Evolutionary conservation across 2,329 filamentous ascomycete species (phyloP).

Genomic region (Epichloe baconii): DNA sequence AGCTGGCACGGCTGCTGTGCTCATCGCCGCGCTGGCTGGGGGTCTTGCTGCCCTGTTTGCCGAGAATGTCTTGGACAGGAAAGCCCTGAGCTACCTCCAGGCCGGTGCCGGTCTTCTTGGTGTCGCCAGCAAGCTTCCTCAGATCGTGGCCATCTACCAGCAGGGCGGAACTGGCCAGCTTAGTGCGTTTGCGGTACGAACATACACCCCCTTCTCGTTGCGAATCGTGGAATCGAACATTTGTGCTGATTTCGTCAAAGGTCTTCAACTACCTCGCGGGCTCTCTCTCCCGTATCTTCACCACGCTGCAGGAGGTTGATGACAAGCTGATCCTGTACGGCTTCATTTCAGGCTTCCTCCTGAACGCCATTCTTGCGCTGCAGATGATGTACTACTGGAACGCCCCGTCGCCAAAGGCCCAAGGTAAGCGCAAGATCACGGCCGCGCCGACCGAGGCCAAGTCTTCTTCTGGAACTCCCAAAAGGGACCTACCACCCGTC

Average conservation of each 20-base stretch:
- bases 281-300: slow-evolving; percentile 90
- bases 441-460: slow-evolving; percentile 15
- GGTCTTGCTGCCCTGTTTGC: slow-evolving; percentile 59
- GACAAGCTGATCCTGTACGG: slow-evolving; percentile 94
- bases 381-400: slow-evolving; percentile 99
- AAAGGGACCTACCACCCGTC: slow-evolving; percentile 31
- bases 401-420: slow-evolving; percentile 35
- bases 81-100: slow-evolving; percentile 62
- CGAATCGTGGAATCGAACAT: neutral
- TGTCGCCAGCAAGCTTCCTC: slow-evolving; percentile 83
- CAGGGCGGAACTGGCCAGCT: slow-evolving; percentile 88
- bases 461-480: slow-evolving; percentile 21
- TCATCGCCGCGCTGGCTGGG: slow-evolving; percentile 63
- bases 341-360: slow-evolving; percentile 79
- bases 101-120: slow-evolving; percentile 71
- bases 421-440: slow-evolving; percentile 27
- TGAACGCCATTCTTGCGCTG: slow-evolving; percentile 73
- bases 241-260: slow-evolving; percentile 30
- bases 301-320: slow-evolving; percentile 91
- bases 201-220: neutral
- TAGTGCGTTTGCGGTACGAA: slow-evolving; percentile 83
- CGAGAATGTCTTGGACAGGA: slow-evolving; percentile 49
- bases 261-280: slow-evolving; percentile 97
- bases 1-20: slow-evolving; percentile 54
- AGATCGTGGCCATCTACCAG: slow-evolving; percentile 76